Evolutionary conservation across 139 green algal genomes (phyloP).

Genomic region (Ulvella scutata): DNA sequence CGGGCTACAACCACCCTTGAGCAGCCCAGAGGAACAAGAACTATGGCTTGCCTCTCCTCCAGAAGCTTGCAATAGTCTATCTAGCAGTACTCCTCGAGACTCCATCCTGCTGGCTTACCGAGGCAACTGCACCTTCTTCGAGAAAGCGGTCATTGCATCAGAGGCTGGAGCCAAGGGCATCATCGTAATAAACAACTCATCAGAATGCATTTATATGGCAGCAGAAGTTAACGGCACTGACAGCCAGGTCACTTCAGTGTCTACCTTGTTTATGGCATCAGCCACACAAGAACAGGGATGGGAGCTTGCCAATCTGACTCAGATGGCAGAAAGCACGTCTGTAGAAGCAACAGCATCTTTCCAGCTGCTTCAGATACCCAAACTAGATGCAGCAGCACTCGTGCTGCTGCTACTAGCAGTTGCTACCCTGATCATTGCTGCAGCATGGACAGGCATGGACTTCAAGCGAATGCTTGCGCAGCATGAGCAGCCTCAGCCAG

Average conservation of each 20-base stretch:
- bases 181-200: conserved; percentile 2
- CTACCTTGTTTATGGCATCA: not conserved
- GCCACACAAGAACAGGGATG: no score
- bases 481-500: no score
- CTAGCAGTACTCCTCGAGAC: not conserved
- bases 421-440: not conserved
- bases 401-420: not conserved
- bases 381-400: not conserved
- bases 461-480: not conserved
- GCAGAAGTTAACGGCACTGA: not conserved
- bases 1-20: not conserved
- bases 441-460: not conserved
- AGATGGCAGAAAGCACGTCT: not conserved
- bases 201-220: not conserved
- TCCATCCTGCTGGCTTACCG: not conserved
- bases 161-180: not conserved
- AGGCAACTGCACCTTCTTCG: not conserved
- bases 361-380: not conserved
- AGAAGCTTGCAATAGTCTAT: not conserved
- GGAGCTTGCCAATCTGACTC: not conserved
- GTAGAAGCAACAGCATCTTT: not conserved
- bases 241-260: no score
- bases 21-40: not conserved
- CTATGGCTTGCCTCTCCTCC: not conserved
- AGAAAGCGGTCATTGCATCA: not conserved